phyloP scores from a whole-genome alignment of 306 rosid genomes.

The Gynostemma pentaphyllum region DNA sequence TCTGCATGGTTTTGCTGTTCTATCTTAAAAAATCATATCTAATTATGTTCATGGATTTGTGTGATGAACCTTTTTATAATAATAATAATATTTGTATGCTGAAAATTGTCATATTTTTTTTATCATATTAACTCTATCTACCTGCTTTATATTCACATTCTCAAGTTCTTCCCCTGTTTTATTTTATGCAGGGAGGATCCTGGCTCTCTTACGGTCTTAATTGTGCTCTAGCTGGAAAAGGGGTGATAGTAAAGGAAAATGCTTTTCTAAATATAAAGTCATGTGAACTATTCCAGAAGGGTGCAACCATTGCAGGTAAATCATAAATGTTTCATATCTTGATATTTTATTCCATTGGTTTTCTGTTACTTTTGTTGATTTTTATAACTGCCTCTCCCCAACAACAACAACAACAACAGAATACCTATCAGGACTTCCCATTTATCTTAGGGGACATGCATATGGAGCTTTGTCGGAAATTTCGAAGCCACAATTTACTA shows the following conservation, averaged over 20 bases:
- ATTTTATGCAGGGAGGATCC: slow-evolving; percentile 8
- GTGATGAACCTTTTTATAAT: too few species aligned
- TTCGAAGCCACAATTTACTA: slow-evolving; percentile 24
- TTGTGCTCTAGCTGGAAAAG: slow-evolving; percentile 35
- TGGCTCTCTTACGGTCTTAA: slow-evolving; percentile 18
- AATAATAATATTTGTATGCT: too few species aligned
- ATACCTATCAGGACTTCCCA: slow-evolving; percentile 24
- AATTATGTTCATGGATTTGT: too few species aligned
- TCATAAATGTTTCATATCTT: background rate
- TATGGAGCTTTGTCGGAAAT: slow-evolving; percentile 14
- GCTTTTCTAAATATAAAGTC: slow-evolving; percentile 24
- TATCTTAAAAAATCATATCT: too few species aligned
- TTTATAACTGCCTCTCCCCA: background rate
- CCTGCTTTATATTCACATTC: background rate
- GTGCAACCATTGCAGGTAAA: slow-evolving; percentile 24
- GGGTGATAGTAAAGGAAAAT: slow-evolving; percentile 23
- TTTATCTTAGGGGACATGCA: slow-evolving; percentile 29
- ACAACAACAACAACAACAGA: too few species aligned
- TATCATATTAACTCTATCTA: background rate
- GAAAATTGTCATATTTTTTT: background rate
- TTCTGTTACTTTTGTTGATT: background rate
- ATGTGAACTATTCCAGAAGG: slow-evolving; percentile 25
- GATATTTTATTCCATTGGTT: background rate
- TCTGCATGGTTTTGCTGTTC: too few species aligned
- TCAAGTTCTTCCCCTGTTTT: background rate